Evolutionary conservation across 2,329 filamentous ascomycete species (phyloP).

Genomic region (Fusarium proliferatum): DNA sequence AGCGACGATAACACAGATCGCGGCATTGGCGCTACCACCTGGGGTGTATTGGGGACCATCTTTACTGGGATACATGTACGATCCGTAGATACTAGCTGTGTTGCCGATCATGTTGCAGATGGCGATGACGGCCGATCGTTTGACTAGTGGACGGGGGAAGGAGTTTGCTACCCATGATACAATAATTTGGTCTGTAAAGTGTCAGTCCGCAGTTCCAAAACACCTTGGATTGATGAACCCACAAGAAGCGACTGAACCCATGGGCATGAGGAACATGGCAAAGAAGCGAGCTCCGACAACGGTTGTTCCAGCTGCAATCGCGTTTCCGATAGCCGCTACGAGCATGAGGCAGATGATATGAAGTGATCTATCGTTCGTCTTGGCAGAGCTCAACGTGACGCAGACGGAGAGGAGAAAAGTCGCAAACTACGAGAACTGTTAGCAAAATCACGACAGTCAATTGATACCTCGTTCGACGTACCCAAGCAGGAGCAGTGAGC

Average conservation of each 20-base stretch:
- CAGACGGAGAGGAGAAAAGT: slow-evolving; percentile 65
- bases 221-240: background rate
- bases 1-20: slow-evolving; percentile 70
- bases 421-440: slow-evolving; percentile 49
- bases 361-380: slow-evolving; percentile 64
- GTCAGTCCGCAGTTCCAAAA: accelerated
- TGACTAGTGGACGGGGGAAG: slow-evolving; percentile 75
- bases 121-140: slow-evolving; percentile 73
- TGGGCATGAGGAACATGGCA: slow-evolving; percentile 71
- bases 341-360: slow-evolving; percentile 66
- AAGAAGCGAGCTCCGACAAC: slow-evolving; percentile 66
- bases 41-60: slow-evolving; percentile 58
- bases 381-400: slow-evolving; percentile 66
- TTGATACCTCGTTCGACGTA: slow-evolving; percentile 41
- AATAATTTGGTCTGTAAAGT: slow-evolving; percentile 61
- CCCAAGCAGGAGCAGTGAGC: slow-evolving; percentile 69
- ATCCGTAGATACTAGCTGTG: slow-evolving; percentile 59
- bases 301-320: slow-evolving; percentile 64
- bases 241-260: slow-evolving; percentile 63
- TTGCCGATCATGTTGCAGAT: slow-evolving; percentile 76
- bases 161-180: slow-evolving; percentile 77
- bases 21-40: slow-evolving; percentile 70
- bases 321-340: slow-evolving; percentile 63
- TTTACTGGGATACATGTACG: slow-evolving; percentile 59
- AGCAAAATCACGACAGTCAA: background rate